Evolutionary conservation across 345 rosid species (phyloP), one percentile per base, ranked within the genome.

Genomic region (Eucalyptus erythrocorys): DNA sequence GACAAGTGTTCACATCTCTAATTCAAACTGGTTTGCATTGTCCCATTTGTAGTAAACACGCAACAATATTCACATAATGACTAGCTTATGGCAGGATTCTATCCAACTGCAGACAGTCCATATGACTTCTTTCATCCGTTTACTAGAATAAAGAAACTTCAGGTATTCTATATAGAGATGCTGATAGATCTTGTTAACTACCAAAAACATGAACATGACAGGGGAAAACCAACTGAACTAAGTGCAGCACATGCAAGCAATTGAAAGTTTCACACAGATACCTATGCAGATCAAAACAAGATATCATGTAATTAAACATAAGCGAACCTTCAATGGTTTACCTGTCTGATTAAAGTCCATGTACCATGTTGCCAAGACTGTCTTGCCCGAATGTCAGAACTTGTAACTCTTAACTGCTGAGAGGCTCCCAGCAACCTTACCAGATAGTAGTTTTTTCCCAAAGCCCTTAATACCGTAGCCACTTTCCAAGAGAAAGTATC

Each of bases 311-410:
- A 61, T 47, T 82, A 68, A 79, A 22, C 50, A 17, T 27, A 43
- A 50, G 48, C 5, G 84, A 76, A 76, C 84, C 84, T 76, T 40
- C 47, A 86, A 45, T 64, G 85, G 86, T 57, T 17, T 94, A 95
- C 96, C 95, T 93, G 92, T 10, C 96, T 95, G 26, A 96, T 92
- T 90, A 93, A 92, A 87, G 91, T 86, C 99, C 99, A 95, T 88
- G 92, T 91, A 43, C 92, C 89, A 64, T 93, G 93, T 90, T 94
- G 92, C 97, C 98, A 97, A 85, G 97, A 94, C 90, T 93, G 98
- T 89, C 99, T 93, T 79, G 92, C 87, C 40, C 99, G 93, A 80
- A 94, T 91, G 61, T 93, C 88, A 87, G 87, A 90, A 92, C 88
- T 93, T 51, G 89, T 88, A 85, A 92, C 95, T 90, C 89, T 92